Evolutionary conservation across 2,329 filamentous ascomycete genomes (phyloP).

Genomic region (Chrysoporthe puriensis): DNA sequence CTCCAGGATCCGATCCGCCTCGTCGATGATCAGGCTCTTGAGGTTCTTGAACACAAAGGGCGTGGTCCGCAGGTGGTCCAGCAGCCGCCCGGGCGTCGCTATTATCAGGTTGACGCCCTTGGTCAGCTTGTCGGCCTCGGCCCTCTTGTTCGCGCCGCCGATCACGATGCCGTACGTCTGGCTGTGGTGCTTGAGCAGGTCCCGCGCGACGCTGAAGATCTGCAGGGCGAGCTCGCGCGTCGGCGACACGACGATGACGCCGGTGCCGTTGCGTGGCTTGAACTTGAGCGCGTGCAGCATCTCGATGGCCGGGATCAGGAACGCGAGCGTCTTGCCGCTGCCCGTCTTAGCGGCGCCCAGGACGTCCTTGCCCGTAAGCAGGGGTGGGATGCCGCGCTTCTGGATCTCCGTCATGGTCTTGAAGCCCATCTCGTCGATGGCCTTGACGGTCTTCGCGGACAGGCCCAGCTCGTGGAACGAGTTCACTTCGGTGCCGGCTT

Average conservation of each 20-base stretch:
- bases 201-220: slow-evolving; percentile 92
- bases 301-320: slow-evolving; percentile 91
- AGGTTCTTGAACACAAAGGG: slow-evolving; percentile 92
- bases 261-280: slow-evolving; percentile 92
- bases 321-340: slow-evolving; percentile 93
- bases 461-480: slow-evolving; percentile 83
- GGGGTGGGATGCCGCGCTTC: slow-evolving; percentile 80
- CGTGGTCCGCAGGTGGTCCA: slow-evolving; percentile 94
- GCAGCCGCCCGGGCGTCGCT: slow-evolving; percentile 86
- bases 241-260: slow-evolving; percentile 89
- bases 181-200: slow-evolving; percentile 92
- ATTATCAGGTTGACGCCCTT: slow-evolving; percentile 96
- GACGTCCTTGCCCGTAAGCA: slow-evolving; percentile 88
- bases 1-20: slow-evolving; percentile 94
- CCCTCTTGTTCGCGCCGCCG: slow-evolving; percentile 86
- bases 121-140: slow-evolving; percentile 89
- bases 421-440: slow-evolving; percentile 90
- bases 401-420: slow-evolving; percentile 96
- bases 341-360: slow-evolving; percentile 95
- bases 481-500: slow-evolving; percentile 63
- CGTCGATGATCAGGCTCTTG: slow-evolving; percentile 90
- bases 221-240: slow-evolving; percentile 93
- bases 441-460: slow-evolving; percentile 85
- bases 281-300: slow-evolving; percentile 89
- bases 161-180: slow-evolving; percentile 96